Base-by-base conservation (phyloP, 208 protist genomes). In the Herpetomonas tarakana region DNA sequence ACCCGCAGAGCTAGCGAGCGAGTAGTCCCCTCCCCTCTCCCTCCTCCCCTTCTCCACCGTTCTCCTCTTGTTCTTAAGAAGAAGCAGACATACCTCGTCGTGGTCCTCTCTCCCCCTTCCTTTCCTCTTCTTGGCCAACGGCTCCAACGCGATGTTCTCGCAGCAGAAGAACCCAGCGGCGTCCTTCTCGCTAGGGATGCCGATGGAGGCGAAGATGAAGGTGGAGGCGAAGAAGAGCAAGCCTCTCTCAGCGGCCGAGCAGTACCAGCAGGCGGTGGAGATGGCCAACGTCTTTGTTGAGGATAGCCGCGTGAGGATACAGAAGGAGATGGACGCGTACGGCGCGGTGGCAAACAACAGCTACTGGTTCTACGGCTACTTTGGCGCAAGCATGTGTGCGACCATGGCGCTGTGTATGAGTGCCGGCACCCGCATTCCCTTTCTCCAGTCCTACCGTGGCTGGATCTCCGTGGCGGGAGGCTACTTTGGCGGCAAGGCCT, bases 321-420 rank as follows among this genome's bases (percentile, higher is more conserved):
- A 45, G 22, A 82, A 79, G 52, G 58, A 71, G 39, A 77, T 83
- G 64, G 79, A 93, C 3, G 38, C 62, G 44, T 84, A 87, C 57
- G 57, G 70, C 22, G 77, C 73, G 9, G 78, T 96, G 18, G 78
- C 79, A 3, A 74, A 84, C 31, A 92, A 73, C 71, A 86, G 58
- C 51, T 90, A 90, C 69, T 93, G 83, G 83, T 81, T 76, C 26
- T 96, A 96, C 58, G 89, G 89, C 16, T 96, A 93, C 65, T 88
- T 83, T 62, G 81, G 78, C 25, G 71, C 65, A 12, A 81, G 72
- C 38, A 91, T 85, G 86, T 11, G 88, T 44, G 61, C 69, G 7
- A 83, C 83, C 19, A 86, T 92, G 82, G 83, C 74, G 0, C 64
- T 25, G 11, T 88, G 80, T 54, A 67, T 96, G 26, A 66, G 76